Percentiles rank a stretch among this genome's conserved stretches.
Conservation (phyloP, 1,139 yeast species). For the Neolecta irregularis region DNA sequence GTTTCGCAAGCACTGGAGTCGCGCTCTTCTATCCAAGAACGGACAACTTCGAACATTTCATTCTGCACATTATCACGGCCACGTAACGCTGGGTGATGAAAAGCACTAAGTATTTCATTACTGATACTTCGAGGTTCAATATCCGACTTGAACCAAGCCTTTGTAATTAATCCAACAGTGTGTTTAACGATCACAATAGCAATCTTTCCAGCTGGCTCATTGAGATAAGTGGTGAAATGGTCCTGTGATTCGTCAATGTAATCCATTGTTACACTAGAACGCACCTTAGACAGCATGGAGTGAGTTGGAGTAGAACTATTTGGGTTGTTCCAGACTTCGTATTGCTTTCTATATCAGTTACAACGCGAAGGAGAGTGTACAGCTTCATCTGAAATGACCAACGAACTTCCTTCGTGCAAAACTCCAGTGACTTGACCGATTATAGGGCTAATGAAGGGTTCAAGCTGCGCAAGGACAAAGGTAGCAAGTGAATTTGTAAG, state of each 20-base stretch:
- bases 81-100: constrained; percentile 18
- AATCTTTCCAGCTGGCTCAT: constrained; percentile 32
- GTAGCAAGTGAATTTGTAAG: constrained; percentile 18
- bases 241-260: too few species aligned
- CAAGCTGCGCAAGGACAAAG: constrained; percentile 18
- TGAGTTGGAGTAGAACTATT: constrained; percentile 19
- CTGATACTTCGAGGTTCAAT: constrained; percentile 15
- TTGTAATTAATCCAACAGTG: constrained; percentile 35
- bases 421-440: constrained; percentile 16
- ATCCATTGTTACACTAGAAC: too few species aligned
- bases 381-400: constrained; percentile 18
- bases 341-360: too few species aligned
- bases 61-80: constrained; percentile 16
- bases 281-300: constrained; percentile 19
- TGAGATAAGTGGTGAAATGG: constrained; percentile 19
- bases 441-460: constrained; percentile 19
- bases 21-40: constrained; percentile 15
- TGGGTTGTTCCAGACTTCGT: constrained; percentile 19
- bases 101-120: constrained; percentile 16
- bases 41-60: constrained; percentile 16
- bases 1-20: constrained; percentile 8
- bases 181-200: constrained; percentile 37
- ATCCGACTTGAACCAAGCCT: constrained; percentile 18
- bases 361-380: too few species aligned
- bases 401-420: constrained; percentile 17